phyloP scores from a whole-genome alignment of 1,139 yeast genomes.

The Hansenula sp. region DNA sequence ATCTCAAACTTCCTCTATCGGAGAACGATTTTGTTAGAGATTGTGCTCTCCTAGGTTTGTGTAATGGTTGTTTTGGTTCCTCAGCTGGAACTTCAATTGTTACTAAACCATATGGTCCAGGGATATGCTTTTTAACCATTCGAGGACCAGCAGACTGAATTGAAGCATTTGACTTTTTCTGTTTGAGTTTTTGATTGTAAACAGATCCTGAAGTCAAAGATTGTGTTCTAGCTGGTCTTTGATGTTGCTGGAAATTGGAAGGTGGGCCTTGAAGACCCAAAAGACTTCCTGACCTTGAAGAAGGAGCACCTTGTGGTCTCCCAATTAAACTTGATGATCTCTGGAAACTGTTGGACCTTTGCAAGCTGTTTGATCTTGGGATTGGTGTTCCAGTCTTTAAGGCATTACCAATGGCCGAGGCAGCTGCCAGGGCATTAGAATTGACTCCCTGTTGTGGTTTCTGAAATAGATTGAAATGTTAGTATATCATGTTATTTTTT shows the following conservation, averaged over 20 bases:
- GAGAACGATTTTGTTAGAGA: conserved; percentile 5
- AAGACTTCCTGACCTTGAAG: conserved; percentile 16
- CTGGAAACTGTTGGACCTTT: conserved; percentile 22
- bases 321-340: conserved; percentile 7
- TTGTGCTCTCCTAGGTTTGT: conserved; percentile 3
- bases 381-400: conserved; percentile 27
- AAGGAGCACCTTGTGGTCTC: conserved; percentile 1
- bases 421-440: conserved; percentile 43
- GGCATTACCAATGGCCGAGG: conserved; percentile 35
- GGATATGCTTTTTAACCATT: conserved; percentile 41
- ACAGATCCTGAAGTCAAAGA: conserved; percentile 9
- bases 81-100: conserved; percentile 42
- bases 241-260: conserved; percentile 10
- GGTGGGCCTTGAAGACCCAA: conserved; percentile 20
- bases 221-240: conserved; percentile 12
- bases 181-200: conserved; percentile 4
- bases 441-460: conserved; percentile 22
- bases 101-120: conserved; percentile 43
- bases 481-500: conserved; percentile 3
- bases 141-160: conserved; percentile 18
- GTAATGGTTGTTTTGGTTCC: conserved; percentile 11
- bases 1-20: conserved; percentile 11
- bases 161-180: conserved; percentile 9
- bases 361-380: conserved; percentile 22
- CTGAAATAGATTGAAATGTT: conserved; percentile 12